Base-by-base conservation (phyloP, 306 rosid species). In the Vicia sativa region DNA sequence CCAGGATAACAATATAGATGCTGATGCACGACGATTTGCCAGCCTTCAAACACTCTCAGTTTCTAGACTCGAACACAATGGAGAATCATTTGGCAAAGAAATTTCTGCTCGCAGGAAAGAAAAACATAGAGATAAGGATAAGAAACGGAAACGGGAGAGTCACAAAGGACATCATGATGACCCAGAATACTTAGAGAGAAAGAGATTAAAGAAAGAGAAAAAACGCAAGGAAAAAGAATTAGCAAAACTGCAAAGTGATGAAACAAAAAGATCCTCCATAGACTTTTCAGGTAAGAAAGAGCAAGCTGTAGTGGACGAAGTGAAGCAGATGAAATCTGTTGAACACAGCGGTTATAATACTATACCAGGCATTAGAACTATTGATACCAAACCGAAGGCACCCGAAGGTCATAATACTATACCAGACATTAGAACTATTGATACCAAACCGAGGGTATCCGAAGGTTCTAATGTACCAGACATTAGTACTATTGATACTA, bases 31-130 rank as follows among this genome's bases (percentile, higher is more conserved):
- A 5, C 85, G 95, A 55, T 88, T 65, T 67, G 97, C 79, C 6
- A 88, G 97, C 79, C 96, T 91, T 65, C 97, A 85, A 78, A 79
- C 86, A 38, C 97, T 88, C 58, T 88, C 97, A 35, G 81, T 75
- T 52, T 43, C 76, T 35, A 79, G 84, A 62, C 73, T 46, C 9
- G 83, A 87, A 66, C 69, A 26, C 42, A 84, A 68, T 11, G 84
- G 87, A n/a, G 85, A 73, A 55, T 81, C 85, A 3, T 56, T 63
- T 80, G 75, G 61, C 18, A 61, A 60, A 65, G 86, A 85, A 34
- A 46, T 71, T 62, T 80, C 82, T 53, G 74, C 65, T 15, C 86
- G 66, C 0, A 83, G 79, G 49, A 90, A 87, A 65, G 84, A 84
- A 31, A 87, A 79, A 75, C 89, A 83, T 68, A 88, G 77, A 78